A percentile compares a stretch with the other conserved stretches of the same genome.
phyloP scores from a whole-genome alignment of 352 stramenopile species.

The Phytophthora uliginosa region DNA sequence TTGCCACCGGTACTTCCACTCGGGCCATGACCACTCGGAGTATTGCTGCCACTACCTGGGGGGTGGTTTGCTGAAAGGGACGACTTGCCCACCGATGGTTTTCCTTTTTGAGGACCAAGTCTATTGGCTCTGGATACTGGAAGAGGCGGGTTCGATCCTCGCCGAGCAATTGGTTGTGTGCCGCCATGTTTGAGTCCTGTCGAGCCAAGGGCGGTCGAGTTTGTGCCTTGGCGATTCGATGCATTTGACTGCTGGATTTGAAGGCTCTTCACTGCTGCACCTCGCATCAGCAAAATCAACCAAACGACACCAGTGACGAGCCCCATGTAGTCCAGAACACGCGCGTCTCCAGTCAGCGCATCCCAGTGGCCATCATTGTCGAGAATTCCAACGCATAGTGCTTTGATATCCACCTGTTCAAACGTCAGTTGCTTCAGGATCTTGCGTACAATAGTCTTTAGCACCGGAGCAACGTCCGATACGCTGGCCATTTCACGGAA shows the following conservation, averaged over 20 bases:
- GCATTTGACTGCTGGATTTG: constrained; percentile 84
- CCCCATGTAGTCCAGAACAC: constrained; percentile 83
- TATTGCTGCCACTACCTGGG: constrained; percentile 12
- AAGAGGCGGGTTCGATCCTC: constrained; percentile 41
- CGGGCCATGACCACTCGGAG: constrained; percentile 6
- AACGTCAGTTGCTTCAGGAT: constrained; percentile 86
- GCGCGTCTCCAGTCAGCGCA: constrained; percentile 60
- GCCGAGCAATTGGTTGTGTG: constrained; percentile 66
- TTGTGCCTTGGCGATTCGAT: constrained; percentile 41
- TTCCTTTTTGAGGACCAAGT: constrained; percentile 49
- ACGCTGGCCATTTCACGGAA: constrained; percentile 84
- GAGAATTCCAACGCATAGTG: constrained; percentile 81
- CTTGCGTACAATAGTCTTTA: constrained; percentile 90
- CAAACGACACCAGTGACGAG: constrained; percentile 83
- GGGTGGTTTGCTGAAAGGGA: constrained; percentile 21
- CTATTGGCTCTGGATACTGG: constrained; percentile 37
- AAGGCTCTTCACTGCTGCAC: constrained; percentile 86
- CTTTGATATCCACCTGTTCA: constrained; percentile 87
- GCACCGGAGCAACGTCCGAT: constrained; percentile 79
- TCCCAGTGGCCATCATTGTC: constrained; percentile 85
- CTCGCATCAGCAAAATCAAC: constrained; percentile 82
- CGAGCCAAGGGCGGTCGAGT: constrained; percentile 41
- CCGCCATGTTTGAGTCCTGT: constrained; percentile 58
- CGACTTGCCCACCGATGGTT: constrained; percentile 36
- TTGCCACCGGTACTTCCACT: constrained; percentile 22